Conservation (phyloP, 2,329 filamentous ascomycete genomes). For the Talaromyces atroroseus region DNA sequence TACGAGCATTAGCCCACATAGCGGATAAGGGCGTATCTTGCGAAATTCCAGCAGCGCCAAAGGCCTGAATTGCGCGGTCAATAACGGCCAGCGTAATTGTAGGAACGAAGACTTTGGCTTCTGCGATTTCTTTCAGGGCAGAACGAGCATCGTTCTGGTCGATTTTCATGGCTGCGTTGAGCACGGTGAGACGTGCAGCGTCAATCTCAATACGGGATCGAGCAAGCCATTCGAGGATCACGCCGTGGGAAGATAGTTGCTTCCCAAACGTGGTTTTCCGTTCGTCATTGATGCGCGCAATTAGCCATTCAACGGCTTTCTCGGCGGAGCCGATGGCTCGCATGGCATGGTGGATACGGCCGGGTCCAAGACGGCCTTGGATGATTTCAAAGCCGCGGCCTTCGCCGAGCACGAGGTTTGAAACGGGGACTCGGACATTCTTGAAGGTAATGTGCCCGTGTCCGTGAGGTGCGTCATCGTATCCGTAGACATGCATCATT, state of each 20-base stretch:
- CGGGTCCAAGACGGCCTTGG: constrained; percentile 90
- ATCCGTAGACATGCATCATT: constrained; percentile 91
- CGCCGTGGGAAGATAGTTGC: constrained; percentile 78
- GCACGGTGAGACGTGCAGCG: constrained; percentile 77
- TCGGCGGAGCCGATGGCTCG: constrained; percentile 87
- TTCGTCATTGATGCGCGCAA: constrained; percentile 89
- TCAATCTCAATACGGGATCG: constrained; percentile 91
- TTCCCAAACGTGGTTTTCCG: constrained; percentile 88
- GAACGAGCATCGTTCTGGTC: constrained; percentile 83
- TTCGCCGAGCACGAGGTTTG: constrained; percentile 84
- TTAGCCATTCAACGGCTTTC: constrained; percentile 87
- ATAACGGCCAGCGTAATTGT: constrained; percentile 78
- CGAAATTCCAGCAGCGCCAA: constrained; percentile 82
- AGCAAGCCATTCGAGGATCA: constrained; percentile 92
- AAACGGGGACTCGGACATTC: constrained; percentile 79
- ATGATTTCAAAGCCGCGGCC: constrained; percentile 97
- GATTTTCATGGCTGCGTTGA: constrained; percentile 94
- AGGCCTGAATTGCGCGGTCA: constrained; percentile 89
- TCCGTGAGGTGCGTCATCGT: constrained; percentile 96
- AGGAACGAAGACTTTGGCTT: constrained; percentile 90
- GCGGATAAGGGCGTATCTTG: constrained; percentile 89
- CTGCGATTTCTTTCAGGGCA: constrained; percentile 85
- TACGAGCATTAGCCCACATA: constrained; percentile 76
- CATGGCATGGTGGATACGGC: constrained; percentile 98
- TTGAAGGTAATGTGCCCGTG: constrained; percentile 89